These are phyloP conservation scores for Lachancea mirantina DNA, from an alignment of 805 yeast genomes.

Conservation along the genomic window DNA sequence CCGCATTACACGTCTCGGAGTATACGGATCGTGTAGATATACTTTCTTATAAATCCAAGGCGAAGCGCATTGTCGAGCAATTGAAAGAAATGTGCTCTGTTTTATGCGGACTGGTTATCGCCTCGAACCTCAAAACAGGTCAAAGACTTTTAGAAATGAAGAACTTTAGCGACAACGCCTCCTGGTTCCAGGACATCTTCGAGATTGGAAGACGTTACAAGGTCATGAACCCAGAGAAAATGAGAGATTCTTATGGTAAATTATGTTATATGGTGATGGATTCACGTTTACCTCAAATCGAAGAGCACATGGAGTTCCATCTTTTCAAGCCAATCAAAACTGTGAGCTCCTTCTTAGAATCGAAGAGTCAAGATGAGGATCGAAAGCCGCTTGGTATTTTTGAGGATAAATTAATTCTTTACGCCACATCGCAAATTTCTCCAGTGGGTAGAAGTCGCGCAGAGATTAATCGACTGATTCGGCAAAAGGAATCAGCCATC, in stretches of 20 bases:
- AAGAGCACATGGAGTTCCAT: conserved; percentile 67
- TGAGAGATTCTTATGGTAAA: conserved; percentile 75
- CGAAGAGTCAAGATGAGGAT: conserved; percentile 33
- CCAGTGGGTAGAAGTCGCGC: conserved; percentile 50
- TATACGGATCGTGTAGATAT: conserved; percentile 76
- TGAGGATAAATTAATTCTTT: conserved; percentile 49
- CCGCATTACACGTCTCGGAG: conserved; percentile 71
- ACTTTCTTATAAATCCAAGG: conserved; percentile 54
- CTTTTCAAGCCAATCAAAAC: conserved; percentile 66
- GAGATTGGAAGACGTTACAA: conserved; percentile 78
- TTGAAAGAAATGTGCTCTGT: conserved; percentile 72
- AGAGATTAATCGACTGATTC: conserved; percentile 52
- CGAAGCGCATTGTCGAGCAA: conserved; percentile 66
- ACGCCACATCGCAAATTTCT: conserved; percentile 62
- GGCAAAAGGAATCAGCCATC: conserved; percentile 61
- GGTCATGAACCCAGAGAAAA: conserved; percentile 76
- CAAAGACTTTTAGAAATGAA: conserved; percentile 56
- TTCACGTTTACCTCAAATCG: conserved; percentile 64
- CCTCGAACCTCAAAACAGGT: conserved; percentile 67
- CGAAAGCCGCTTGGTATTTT: conserved; percentile 40
- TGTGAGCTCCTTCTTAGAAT: conserved; percentile 41
- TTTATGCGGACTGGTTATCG: conserved; percentile 69
- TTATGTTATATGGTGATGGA: conserved; percentile 83
- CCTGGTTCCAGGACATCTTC: conserved; percentile 64
- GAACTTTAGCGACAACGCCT: conserved; percentile 61